A percentile compares a stretch with the other conserved stretches of the same genome.
Evolutionary conservation across 2,329 filamentous ascomycete species (phyloP).

Genomic region (Phaeosphaeriaceae sp.): DNA sequence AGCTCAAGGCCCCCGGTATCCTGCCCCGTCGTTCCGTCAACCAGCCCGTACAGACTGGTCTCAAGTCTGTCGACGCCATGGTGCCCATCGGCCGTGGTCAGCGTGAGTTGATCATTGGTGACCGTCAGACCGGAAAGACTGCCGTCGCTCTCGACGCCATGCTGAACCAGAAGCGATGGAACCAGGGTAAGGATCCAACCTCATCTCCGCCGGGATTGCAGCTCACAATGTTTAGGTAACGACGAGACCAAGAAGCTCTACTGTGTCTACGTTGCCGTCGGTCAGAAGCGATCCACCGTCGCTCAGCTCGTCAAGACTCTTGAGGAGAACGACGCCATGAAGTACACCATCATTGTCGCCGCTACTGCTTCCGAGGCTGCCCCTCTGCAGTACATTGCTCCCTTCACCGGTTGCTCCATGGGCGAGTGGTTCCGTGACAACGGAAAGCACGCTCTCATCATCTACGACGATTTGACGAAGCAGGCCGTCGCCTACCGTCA

Average conservation of each 20-base stretch:
- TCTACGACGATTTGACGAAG: constrained; percentile 97
- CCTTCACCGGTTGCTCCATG: constrained; percentile 74
- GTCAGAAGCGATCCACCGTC: constrained; percentile 99
- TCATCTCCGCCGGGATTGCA: too few species aligned
- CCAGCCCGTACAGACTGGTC: constrained; percentile 98
- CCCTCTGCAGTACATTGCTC: not conserved
- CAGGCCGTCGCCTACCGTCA: constrained; percentile 98
- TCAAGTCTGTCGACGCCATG: constrained; percentile 99
- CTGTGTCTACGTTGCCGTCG: constrained; percentile 98
- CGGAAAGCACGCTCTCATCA: constrained; percentile 86
- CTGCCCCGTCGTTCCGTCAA: constrained; percentile 96
- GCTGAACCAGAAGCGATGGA: constrained; percentile 99
- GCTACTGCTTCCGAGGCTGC: constrained; percentile 97
- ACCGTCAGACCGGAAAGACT: constrained; percentile 99
- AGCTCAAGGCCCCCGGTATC: constrained; percentile 99
- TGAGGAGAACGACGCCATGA: constrained; percentile 99
- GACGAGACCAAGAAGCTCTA: constrained; percentile 99
- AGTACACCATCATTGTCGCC: constrained; percentile 92
- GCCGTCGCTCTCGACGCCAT: constrained; percentile 97
- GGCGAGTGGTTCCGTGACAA: constrained; percentile 72
- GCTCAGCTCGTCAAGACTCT: constrained; percentile 99
- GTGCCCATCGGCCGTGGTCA: constrained; percentile 99
- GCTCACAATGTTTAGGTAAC: constrained; percentile 49
- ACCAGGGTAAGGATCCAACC: constrained; percentile 59
- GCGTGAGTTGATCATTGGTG: constrained; percentile 99